These are phyloP conservation scores for Epichloe amarillans DNA, from an alignment of 2,329 filamentous ascomycete species.

Conservation along the genomic window DNA sequence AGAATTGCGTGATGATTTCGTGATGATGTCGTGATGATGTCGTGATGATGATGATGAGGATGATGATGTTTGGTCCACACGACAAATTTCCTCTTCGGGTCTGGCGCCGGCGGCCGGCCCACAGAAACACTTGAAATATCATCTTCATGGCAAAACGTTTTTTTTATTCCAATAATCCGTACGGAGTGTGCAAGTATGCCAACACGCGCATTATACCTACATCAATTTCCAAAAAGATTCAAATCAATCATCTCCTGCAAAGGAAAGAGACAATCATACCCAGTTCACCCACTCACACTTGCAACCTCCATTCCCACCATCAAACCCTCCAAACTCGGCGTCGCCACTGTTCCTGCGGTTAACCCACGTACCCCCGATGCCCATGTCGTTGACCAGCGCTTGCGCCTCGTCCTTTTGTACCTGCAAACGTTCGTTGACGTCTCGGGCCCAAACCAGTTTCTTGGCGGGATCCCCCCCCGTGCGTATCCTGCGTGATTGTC, in stretches of 20 bases:
- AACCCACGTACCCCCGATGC: constrained; percentile 36
- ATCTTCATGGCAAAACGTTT: background rate
- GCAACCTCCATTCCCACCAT: constrained; percentile 51
- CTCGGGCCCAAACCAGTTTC: constrained; percentile 43
- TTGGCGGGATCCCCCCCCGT: constrained; percentile 36
- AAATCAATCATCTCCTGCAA: background rate
- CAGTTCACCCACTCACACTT: constrained; percentile 49
- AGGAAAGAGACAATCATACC: constrained; percentile 6
- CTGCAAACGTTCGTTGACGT: constrained; percentile 31
- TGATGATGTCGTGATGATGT: background rate
- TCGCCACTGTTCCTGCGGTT: constrained; percentile 35
- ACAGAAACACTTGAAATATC: too few species aligned
- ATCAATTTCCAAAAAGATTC: background rate
- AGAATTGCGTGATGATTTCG: background rate
- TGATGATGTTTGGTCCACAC: background rate
- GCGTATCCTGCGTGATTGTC: constrained; percentile 47
- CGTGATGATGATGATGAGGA: background rate
- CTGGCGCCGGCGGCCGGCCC: background rate
- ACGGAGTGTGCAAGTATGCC: background rate
- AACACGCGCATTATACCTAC: background rate
- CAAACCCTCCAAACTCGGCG: constrained; percentile 41
- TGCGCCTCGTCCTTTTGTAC: constrained; percentile 30
- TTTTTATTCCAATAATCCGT: background rate
- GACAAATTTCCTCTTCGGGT: background rate
- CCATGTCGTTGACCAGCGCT: constrained; percentile 36